phyloP scores from a whole-genome alignment of 129 eudicot genomes.

The Tanacetum coccineum region DNA sequence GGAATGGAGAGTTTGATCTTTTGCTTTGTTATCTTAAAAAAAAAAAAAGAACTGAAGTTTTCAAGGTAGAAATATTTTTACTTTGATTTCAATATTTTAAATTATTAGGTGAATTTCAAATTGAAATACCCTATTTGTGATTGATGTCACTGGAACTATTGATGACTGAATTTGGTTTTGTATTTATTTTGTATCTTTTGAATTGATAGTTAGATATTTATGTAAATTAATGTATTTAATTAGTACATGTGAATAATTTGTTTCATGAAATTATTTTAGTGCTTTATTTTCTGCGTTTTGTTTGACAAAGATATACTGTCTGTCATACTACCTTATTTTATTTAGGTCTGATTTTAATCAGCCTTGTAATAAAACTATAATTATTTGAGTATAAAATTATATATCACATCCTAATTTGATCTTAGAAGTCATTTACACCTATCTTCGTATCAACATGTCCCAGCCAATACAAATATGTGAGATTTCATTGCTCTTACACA shows the following conservation, averaged over 20 bases:
- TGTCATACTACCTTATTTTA: not conserved
- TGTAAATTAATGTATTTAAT: slow-evolving; percentile 3
- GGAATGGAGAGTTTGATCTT: slow-evolving; percentile 26
- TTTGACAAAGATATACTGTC: not conserved
- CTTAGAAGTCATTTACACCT: too few relatives aligned
- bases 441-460: too few relatives aligned
- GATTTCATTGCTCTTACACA: too few relatives aligned
- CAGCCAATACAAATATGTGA: too few relatives aligned
- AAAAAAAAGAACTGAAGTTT: not conserved
- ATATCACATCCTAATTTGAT: too few relatives aligned
- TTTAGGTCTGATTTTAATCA: too few relatives aligned
- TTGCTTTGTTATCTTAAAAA: slow-evolving; percentile 22
- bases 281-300: not conserved
- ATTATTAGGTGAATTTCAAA: slow-evolving; percentile 18
- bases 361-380: too few relatives aligned
- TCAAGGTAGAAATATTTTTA: not conserved
- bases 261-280: not conserved
- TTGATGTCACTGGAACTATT: not conserved
- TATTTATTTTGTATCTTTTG: not conserved
- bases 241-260: not conserved
- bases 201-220: not conserved
- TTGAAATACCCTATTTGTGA: slow-evolving; percentile 14
- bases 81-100: slow-evolving; percentile 1
- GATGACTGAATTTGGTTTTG: not conserved
- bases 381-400: too few relatives aligned